Percentiles rank a stretch among this genome's conserved stretches.
phyloP scores from a whole-genome alignment of 768 basidiomycete genomes.

The Mycena crocata region DNA sequence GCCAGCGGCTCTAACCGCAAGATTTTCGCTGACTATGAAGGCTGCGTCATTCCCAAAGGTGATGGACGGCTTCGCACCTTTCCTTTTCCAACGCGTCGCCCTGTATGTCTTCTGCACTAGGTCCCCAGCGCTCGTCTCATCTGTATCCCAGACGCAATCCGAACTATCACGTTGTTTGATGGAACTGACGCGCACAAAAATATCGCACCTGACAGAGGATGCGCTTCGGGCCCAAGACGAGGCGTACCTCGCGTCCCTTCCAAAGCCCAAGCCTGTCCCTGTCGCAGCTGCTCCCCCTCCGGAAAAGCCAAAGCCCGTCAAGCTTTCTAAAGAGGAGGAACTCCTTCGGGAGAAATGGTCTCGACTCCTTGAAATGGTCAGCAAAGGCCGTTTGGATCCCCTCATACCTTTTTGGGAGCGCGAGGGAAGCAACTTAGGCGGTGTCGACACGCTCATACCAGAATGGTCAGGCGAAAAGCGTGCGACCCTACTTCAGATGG shows the following conservation, averaged over 20 bases:
- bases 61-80: slow-evolving; percentile 90
- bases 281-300: slow-evolving; percentile 50
- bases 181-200: slow-evolving; percentile 87
- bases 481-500: slow-evolving; percentile 82
- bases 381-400: slow-evolving; percentile 86
- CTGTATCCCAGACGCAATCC: slow-evolving; percentile 77
- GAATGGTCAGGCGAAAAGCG: slow-evolving; percentile 74
- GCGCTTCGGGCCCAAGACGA: slow-evolving; percentile 88
- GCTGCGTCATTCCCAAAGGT: slow-evolving; percentile 77
- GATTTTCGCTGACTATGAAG: slow-evolving; percentile 93
- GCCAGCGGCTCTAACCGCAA: slow-evolving; percentile 88
- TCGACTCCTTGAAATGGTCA: slow-evolving; percentile 90
- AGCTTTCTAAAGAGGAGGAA: slow-evolving; percentile 87
- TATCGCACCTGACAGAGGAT: slow-evolving; percentile 88
- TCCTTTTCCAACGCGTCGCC: slow-evolving; percentile 95
- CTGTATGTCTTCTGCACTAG: slow-evolving; percentile 64
- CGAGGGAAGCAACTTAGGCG: slow-evolving; percentile 68
- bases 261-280: slow-evolving; percentile 76
- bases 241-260: slow-evolving; percentile 88
- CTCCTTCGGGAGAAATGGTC: slow-evolving; percentile 81
- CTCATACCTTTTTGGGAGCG: slow-evolving; percentile 86
- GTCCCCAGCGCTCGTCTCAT: background rate
- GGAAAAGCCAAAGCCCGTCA: slow-evolving; percentile 62
- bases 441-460: slow-evolving; percentile 72
- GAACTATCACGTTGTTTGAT: slow-evolving; percentile 89